Evolutionary conservation across 2,329 filamentous ascomycete species (phyloP), one percentile per base, ranked within the genome.

Genomic region (Paracorniculantispora psalliotae): DNA sequence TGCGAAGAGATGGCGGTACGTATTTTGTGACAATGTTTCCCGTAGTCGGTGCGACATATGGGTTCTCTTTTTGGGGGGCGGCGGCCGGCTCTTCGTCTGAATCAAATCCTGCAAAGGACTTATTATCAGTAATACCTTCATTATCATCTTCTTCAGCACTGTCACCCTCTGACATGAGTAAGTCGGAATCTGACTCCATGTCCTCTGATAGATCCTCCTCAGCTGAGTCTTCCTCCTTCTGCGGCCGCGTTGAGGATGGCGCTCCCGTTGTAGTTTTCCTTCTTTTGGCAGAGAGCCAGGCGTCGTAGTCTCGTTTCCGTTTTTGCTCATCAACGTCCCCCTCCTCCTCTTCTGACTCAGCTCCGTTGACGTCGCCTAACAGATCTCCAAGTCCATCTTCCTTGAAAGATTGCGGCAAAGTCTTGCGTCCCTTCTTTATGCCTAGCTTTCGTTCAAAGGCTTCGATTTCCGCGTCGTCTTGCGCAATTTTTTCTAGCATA

Each of bases 401-500:
- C 21, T 85, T 82, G 66, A 92, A 91, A 0, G 85, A 79, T 64
- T 89, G 88, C 0, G 87, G 86, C 5, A 91, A 72, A 33, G 83
- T 87, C 68, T 91, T 96, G 61, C 88, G 88, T 25, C 85, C 84
- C 68, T 87, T 90, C 64, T 81, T 86, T 35, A 97, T 81, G 0
- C 94, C 93, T 3, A 99, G 77, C 68, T 90, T 96, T 71, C 88
- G 92, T 75, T 99, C 94, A 33, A 97, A 77, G 2, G 86, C 86
- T 21, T 88, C 87, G 65, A 99, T 97, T 66, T 96, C 91, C 2
- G 86, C 90, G 67, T 97, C 92, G 60, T 99, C 93, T 62, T 90
- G 80, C 0, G 84, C 86, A 4, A 97, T 76, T 65, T 83, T 85
- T 3, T 87, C 81, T 67, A 81, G 84, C n/a, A 85, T 69, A 21